These are phyloP conservation scores for Warburgia ugandensis DNA, from an alignment of 164 flowering plant genomes.

Conservation along the genomic window DNA sequence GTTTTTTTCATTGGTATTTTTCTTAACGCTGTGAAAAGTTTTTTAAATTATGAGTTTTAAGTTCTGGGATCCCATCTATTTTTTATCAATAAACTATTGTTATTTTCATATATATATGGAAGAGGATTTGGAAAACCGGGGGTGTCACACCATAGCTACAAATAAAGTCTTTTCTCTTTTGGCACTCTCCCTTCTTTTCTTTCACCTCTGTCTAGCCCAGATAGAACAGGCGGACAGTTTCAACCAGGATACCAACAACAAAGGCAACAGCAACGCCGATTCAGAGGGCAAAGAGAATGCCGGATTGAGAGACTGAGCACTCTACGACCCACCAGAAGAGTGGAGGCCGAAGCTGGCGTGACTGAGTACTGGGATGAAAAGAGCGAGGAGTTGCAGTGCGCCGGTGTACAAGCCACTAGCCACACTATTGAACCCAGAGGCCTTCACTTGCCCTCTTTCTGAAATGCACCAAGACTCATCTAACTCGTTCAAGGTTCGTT, in stretches of 20 bases:
- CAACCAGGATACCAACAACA: too few species aligned
- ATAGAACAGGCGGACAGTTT: too few species aligned
- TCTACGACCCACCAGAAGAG: slow-evolving; percentile 27
- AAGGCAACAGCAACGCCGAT: slow-evolving; percentile 11
- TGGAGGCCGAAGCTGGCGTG: slow-evolving; percentile 42
- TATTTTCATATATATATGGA: too few species aligned
- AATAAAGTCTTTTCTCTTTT: not conserved
- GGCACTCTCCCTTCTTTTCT: slow-evolving; percentile 23
- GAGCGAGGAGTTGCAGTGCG: slow-evolving; percentile 37
- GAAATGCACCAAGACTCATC: slow-evolving; percentile 33
- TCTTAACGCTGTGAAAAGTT: too few species aligned
- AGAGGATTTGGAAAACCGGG: too few species aligned
- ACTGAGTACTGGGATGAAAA: slow-evolving; percentile 42
- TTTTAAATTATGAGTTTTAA: too few species aligned
- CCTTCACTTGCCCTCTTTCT: slow-evolving; percentile 42
- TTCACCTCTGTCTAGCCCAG: slow-evolving; percentile 19
- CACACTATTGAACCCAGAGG: slow-evolving; percentile 30
- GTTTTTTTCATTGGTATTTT: too few species aligned
- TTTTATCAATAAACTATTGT: too few species aligned
- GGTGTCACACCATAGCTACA: slow-evolving; percentile 28
- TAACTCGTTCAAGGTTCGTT: slow-evolving; percentile 34
- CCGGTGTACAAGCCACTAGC: slow-evolving; percentile 35
- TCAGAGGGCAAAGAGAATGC: slow-evolving; percentile 25
- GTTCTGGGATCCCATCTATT: too few species aligned
- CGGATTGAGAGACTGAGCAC: slow-evolving; percentile 31